Conservation (phyloP, 192 early-diverging fungal genomes). For the Gonapodya sp. region DNA sequence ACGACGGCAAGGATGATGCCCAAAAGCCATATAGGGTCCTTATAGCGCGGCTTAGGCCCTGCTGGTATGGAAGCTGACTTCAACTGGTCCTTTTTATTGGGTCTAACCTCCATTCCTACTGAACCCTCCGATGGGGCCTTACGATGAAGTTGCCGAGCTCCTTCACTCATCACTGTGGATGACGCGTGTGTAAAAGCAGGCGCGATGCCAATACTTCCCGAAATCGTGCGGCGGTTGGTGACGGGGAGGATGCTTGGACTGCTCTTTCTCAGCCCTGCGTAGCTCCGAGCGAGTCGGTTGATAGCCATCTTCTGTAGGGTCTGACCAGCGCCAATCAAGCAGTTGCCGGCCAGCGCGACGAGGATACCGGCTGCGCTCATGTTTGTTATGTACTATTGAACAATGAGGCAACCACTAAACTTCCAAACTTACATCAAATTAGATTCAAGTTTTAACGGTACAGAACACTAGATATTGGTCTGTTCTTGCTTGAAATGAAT, state of each 20-base stretch:
- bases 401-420: too few relatives aligned
- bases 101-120: too few relatives aligned
- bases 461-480: neutral
- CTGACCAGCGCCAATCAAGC: conserved; percentile 5
- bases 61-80: neutral
- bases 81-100: too few relatives aligned
- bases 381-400: neutral
- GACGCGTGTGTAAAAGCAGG: too few relatives aligned
- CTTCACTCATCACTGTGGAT: too few relatives aligned
- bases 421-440: too few relatives aligned
- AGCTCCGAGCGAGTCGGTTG: neutral
- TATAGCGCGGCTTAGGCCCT: neutral
- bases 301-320: neutral
- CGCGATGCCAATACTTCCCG: neutral
- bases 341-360: neutral
- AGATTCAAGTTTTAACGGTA: too few relatives aligned
- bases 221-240: neutral
- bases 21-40: neutral
- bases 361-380: neutral
- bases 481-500: neutral
- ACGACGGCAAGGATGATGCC: neutral
- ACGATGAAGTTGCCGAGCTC: neutral
- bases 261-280: neutral
- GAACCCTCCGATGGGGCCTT: neutral
- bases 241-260: neutral